phyloP scores from a whole-genome alignment of 140 eudicot genomes.

The Flaveria floridana region DNA sequence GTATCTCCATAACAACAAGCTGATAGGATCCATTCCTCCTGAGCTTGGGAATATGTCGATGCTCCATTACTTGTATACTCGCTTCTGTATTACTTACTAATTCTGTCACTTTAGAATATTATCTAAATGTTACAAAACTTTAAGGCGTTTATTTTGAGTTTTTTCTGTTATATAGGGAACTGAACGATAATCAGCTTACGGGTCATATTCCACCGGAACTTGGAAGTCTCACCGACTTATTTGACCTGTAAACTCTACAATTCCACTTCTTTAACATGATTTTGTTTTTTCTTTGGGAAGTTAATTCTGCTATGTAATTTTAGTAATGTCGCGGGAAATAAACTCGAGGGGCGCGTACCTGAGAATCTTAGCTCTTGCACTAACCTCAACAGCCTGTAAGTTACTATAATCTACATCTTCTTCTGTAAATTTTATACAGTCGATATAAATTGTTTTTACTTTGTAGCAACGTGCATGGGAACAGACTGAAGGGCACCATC shows the following conservation, averaged over 20 bases:
- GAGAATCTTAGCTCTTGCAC: slow-evolving; percentile 88
- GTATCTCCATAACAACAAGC: slow-evolving; percentile 85
- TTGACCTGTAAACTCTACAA: slow-evolving; percentile 64
- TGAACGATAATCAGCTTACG: slow-evolving; percentile 75
- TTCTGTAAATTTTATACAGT: background rate
- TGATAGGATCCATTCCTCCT: slow-evolving; percentile 81
- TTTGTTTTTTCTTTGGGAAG: background rate
- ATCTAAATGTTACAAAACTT: background rate
- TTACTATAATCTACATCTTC: background rate
- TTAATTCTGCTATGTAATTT: slow-evolving; percentile 12
- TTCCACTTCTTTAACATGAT: slow-evolving; percentile 12
- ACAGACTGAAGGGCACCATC: slow-evolving; percentile 75
- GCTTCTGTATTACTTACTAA: background rate
- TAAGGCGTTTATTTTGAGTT: background rate
- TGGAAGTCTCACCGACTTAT: slow-evolving; percentile 87
- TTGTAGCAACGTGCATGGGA: slow-evolving; percentile 79
- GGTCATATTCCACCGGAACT: slow-evolving; percentile 87
- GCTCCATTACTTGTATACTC: slow-evolving; percentile 76
- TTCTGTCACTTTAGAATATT: background rate
- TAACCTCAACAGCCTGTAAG: slow-evolving; percentile 95
- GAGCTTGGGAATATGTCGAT: slow-evolving; percentile 97
- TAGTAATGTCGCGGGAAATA: slow-evolving; percentile 86
- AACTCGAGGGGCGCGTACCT: slow-evolving; percentile 76
- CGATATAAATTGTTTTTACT: background rate
- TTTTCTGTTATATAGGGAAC: slow-evolving; percentile 44